Evolutionary conservation across 805 yeast species (phyloP).

Genomic region (Yarrowia porcina): DNA sequence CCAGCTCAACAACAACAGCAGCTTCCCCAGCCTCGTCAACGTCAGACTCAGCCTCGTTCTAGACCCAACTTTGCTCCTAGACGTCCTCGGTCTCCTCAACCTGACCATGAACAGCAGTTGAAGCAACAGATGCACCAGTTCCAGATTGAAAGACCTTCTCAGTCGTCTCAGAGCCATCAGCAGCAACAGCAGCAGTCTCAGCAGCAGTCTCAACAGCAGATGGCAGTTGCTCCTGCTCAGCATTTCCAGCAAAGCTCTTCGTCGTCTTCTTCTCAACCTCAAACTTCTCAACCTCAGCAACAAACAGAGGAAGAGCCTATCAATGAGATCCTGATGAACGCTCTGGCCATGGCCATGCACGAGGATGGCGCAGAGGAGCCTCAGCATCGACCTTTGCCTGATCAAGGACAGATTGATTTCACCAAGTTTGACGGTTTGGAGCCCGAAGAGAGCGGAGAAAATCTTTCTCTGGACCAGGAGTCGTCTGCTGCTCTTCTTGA

Average conservation of each 20-base stretch:
- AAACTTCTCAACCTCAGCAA: background rate
- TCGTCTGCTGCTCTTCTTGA: constrained; percentile 21
- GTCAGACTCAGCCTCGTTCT: background rate
- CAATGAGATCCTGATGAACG: constrained; percentile 30
- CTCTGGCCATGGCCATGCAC: constrained; percentile 29
- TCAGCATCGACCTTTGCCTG: background rate
- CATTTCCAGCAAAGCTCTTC: constrained; percentile 1
- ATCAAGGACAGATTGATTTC: constrained; percentile 20
- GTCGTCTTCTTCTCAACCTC: background rate
- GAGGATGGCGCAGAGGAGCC: constrained; percentile 12
- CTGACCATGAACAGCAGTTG: constrained; percentile 23
- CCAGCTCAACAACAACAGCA: background rate
- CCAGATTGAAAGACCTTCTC: constrained; percentile 16
- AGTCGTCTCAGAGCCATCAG: background rate
- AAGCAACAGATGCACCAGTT: constrained; percentile 26
- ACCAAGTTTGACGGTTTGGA: constrained; percentile 21
- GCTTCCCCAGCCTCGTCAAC: background rate
- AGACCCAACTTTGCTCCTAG: background rate
- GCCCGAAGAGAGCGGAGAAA: constrained; percentile 7
- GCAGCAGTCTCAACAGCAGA: constrained; percentile 1
- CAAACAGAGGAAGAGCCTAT: constrained; percentile 23
- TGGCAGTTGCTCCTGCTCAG: background rate
- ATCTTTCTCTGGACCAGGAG: constrained; percentile 15
- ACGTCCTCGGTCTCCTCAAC: constrained; percentile 10
- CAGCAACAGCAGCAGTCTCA: background rate